Evolutionary conservation across 176 grass and related monocot genomes (phyloP).

Genomic region (Zoysia pacifica): DNA sequence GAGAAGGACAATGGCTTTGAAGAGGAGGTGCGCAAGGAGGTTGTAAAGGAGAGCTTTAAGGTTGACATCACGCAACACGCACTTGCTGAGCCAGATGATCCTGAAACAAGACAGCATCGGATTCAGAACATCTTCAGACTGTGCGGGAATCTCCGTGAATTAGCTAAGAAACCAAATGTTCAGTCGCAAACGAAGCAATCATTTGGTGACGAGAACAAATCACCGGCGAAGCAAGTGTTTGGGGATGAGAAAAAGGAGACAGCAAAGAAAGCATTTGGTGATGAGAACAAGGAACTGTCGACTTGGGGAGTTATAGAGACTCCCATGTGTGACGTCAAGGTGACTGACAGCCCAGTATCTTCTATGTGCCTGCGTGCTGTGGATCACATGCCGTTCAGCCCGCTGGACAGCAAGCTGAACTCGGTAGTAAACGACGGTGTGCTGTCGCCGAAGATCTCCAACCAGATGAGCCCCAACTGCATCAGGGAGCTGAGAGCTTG

Average conservation of each 20-base stretch:
- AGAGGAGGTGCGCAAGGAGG: constrained; percentile 80
- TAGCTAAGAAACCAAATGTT: constrained; percentile 39
- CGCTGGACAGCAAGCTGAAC: constrained; percentile 76
- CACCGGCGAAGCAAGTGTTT: constrained; percentile 19
- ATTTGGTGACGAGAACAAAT: constrained; percentile 45
- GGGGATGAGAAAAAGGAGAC: constrained; percentile 36
- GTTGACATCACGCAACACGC: constrained; percentile 18
- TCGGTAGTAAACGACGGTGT: constrained; percentile 30
- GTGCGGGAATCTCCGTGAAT: constrained; percentile 77
- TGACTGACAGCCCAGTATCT: constrained; percentile 52
- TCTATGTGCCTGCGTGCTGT: not conserved
- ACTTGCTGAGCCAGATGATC: constrained; percentile 44
- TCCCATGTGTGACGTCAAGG: constrained; percentile 49
- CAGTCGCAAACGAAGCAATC: constrained; percentile 30
- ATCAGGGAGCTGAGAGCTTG: constrained; percentile 54
- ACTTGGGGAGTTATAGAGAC: constrained; percentile 34
- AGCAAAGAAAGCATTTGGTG: constrained; percentile 29
- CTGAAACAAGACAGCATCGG: constrained; percentile 51
- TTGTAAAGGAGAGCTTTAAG: constrained; percentile 63
- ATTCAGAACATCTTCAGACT: constrained; percentile 91
- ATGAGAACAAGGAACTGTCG: constrained; percentile 55
- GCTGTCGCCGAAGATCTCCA: constrained; percentile 33
- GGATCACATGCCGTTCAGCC: constrained; percentile 65
- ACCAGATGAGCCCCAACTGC: constrained; percentile 50
- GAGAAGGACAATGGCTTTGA: constrained; percentile 39